Conservation (phyloP, 441 rosid genomes). For the Biscutella laevigata region DNA sequence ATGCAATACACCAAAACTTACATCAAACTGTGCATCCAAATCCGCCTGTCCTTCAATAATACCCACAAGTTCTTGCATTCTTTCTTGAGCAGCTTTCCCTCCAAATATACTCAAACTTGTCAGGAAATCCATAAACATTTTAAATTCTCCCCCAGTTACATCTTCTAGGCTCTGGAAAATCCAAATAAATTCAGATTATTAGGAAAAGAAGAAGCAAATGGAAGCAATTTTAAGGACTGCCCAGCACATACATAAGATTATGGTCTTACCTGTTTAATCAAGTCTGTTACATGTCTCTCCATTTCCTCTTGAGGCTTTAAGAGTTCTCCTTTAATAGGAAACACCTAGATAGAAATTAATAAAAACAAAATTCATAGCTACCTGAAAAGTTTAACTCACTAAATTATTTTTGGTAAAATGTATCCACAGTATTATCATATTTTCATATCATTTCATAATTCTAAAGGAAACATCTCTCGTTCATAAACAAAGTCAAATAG, state of each 20-base stretch:
- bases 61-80: slow-evolving; percentile 83
- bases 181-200: slow-evolving; percentile 17
- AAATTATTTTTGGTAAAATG: too few relatives aligned
- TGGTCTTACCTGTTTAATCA: slow-evolving; percentile 64
- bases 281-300: slow-evolving; percentile 87
- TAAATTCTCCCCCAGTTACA: slow-evolving; percentile 91
- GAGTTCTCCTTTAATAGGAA: slow-evolving; percentile 79
- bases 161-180: slow-evolving; percentile 71
- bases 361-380: neutral
- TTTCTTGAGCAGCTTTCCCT: slow-evolving; percentile 81
- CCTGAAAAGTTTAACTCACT: neutral
- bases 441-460: neutral
- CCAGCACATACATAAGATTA: neutral
- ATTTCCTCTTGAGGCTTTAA: slow-evolving; percentile 89
- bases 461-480: neutral
- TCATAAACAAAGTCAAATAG: neutral
- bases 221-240: neutral
- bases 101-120: slow-evolving; percentile 86
- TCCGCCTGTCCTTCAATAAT: slow-evolving; percentile 95
- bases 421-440: too few relatives aligned
- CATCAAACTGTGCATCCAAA: slow-evolving; percentile 78
- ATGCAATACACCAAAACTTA: slow-evolving; percentile 31
- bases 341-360: slow-evolving; percentile 40
- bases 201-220: neutral
- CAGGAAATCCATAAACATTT: slow-evolving; percentile 96